Conservation (phyloP, 345 rosid genomes). For the Raphanus sativus region DNA sequence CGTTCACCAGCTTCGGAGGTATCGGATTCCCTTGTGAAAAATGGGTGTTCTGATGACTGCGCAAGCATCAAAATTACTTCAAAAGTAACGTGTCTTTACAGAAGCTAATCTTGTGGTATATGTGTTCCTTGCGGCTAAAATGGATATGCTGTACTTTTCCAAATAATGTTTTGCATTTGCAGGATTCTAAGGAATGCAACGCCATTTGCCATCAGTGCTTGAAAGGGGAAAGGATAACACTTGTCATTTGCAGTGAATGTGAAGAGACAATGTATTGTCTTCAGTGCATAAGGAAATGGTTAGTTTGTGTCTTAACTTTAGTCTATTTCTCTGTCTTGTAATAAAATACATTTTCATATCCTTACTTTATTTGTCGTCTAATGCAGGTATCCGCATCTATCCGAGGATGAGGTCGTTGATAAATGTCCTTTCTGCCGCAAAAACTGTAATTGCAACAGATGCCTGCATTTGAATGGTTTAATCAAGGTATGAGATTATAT, state of each 20-base stretch:
- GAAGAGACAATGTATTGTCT: background rate
- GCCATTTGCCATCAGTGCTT: background rate
- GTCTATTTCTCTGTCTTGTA: background rate
- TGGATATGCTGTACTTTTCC: background rate
- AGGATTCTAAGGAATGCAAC: background rate
- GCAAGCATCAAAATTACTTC: background rate
- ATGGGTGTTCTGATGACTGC: background rate
- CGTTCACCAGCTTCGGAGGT: slow-evolving; percentile 2
- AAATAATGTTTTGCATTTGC: background rate
- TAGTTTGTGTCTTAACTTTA: background rate
- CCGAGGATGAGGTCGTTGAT: background rate
- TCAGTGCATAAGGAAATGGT: background rate
- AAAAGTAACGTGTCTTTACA: background rate
- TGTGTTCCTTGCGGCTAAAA: background rate
- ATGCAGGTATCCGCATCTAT: background rate
- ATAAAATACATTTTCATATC: background rate
- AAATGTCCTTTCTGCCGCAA: background rate
- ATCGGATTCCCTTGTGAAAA: background rate
- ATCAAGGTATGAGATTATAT: background rate
- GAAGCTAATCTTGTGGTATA: background rate
- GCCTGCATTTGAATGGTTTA: background rate
- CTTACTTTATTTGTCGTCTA: background rate
- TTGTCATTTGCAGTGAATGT: background rate
- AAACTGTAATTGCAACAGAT: background rate
- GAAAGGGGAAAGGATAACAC: background rate